phyloP scores from a whole-genome alignment of 495 filamentous ascomycete species.

The Podospora appendiculata region DNA sequence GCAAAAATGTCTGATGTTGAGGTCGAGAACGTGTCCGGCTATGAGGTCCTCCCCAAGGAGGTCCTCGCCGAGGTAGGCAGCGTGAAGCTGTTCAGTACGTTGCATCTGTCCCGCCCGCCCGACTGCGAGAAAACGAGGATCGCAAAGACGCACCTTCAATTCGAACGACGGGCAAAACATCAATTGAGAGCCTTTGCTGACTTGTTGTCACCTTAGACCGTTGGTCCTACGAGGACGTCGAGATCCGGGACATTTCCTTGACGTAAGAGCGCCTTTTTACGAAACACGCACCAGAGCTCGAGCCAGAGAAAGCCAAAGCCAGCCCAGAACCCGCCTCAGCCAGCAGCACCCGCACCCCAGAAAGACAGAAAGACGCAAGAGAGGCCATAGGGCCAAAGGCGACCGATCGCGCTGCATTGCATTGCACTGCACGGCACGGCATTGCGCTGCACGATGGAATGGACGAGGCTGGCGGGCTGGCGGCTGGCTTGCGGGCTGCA shows the following conservation, averaged over 20 bases:
- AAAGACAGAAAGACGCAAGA: no score
- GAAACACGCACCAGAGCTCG: not conserved
- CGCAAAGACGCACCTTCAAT: no score
- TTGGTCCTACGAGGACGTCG: slow-evolving; percentile 95
- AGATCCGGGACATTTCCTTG: slow-evolving; percentile 98
- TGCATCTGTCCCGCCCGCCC: no score
- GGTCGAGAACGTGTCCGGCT: slow-evolving; percentile 76
- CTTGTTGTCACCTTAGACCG: slow-evolving; percentile 14
- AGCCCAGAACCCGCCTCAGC: not conserved
- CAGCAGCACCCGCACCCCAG: not conserved
- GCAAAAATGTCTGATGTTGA: slow-evolving; percentile 94
- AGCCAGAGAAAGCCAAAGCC: not conserved
- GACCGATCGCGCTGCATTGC: no score
- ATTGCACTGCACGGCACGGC: not conserved
- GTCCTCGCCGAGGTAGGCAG: slow-evolving; percentile 81
- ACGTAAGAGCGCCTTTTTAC: slow-evolving; percentile 61
- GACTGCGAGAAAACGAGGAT: no score
- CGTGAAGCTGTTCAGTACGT: slow-evolving; percentile 88
- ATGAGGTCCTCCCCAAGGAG: slow-evolving; percentile 89
- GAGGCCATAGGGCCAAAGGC: no score
- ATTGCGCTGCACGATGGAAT: not conserved
- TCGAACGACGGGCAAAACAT: not conserved
- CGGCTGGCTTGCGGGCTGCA: not conserved
- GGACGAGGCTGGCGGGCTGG: not conserved
- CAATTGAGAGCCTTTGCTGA: no score